Percentiles rank a stretch among this genome's conserved stretches.
phyloP scores from a whole-genome alignment of 441 rosid species.

The Adansonia gregorii region DNA sequence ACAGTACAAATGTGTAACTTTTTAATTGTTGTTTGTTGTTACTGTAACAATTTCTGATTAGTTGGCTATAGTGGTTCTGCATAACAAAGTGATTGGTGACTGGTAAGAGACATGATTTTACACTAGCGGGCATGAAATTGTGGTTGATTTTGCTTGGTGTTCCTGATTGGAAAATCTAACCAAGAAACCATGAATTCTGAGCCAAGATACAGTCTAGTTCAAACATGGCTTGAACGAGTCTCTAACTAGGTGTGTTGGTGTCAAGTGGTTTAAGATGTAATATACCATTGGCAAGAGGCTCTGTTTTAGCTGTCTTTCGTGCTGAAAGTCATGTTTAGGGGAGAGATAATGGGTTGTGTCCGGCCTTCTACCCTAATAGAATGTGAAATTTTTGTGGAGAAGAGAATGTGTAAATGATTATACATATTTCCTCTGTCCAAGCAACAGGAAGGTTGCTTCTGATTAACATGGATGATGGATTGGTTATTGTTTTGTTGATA shows the following conservation, averaged over 20 bases:
- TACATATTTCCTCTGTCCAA: slow-evolving; percentile 5
- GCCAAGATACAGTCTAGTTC: neutral
- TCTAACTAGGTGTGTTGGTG: slow-evolving; percentile 3
- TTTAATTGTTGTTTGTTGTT: neutral
- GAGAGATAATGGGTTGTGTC: neutral
- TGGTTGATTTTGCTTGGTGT: neutral
- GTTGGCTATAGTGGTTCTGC: neutral
- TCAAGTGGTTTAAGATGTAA: neutral
- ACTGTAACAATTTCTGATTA: neutral
- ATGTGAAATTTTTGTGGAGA: neutral
- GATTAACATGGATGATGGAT: neutral
- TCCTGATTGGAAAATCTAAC: neutral
- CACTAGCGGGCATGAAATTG: neutral
- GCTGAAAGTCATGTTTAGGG: neutral
- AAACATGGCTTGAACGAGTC: neutral
- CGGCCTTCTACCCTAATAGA: neutral
- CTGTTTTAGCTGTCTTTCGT: neutral
- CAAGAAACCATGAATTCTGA: neutral
- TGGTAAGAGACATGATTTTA: neutral
- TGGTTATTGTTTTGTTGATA: neutral
- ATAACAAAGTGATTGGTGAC: neutral
- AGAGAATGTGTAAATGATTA: neutral
- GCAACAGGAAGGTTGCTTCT: neutral
- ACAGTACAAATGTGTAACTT: neutral
- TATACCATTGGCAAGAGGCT: neutral